Conservation (phyloP, 1,284 basidiomycete genomes). For the Sanguinoderma infundibulare region DNA sequence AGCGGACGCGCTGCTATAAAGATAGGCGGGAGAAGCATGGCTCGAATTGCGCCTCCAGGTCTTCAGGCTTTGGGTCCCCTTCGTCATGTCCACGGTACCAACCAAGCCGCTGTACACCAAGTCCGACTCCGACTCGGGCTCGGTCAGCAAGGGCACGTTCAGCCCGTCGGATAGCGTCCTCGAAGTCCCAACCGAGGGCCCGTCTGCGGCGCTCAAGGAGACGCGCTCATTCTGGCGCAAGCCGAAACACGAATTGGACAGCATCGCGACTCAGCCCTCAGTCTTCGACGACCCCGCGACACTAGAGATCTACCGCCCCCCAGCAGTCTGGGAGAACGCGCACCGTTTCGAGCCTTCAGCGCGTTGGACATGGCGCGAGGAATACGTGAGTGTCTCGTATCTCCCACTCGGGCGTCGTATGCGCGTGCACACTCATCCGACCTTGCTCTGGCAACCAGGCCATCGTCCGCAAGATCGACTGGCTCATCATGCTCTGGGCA, state of each 20-base stretch:
- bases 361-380: constrained; percentile 74
- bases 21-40: constrained; percentile 11
- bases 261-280: constrained; percentile 40
- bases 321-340: constrained; percentile 60
- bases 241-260: constrained; percentile 33
- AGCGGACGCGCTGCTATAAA: constrained; percentile 22
- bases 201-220: constrained; percentile 22
- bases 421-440: background rate
- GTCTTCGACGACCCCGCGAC: constrained; percentile 52
- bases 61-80: background rate
- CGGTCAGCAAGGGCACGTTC: constrained; percentile 20
- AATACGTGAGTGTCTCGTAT: constrained; percentile 45
- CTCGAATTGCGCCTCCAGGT: constrained; percentile 10
- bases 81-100: constrained; percentile 31
- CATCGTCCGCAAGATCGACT: constrained; percentile 64
- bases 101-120: constrained; percentile 16
- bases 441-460: constrained; percentile 35
- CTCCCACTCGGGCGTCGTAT: background rate
- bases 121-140: constrained; percentile 19
- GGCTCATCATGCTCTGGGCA: constrained; percentile 68
- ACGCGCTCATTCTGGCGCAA: constrained; percentile 31
- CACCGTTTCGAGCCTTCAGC: constrained; percentile 70
- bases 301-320: constrained; percentile 59
- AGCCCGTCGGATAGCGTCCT: constrained; percentile 26
- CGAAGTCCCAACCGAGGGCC: constrained; percentile 33